A percentile compares a stretch with the other conserved stretches of the same genome.
These are phyloP conservation scores for Suillus luteus DNA, from an alignment of 768 basidiomycete species.

Conservation along the genomic window DNA sequence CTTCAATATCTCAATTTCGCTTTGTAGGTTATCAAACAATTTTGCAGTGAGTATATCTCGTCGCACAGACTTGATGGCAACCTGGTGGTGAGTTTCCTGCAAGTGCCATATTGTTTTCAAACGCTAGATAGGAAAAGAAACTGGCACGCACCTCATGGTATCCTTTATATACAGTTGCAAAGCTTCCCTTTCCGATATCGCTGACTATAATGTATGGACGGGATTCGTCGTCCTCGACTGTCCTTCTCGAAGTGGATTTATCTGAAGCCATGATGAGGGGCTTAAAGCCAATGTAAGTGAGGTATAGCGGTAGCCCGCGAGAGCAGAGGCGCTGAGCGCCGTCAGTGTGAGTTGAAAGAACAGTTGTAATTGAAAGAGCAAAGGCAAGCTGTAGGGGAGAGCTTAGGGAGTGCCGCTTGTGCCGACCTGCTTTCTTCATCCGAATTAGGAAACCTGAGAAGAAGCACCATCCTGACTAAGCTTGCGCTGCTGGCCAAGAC, in stretches of 20 bases:
- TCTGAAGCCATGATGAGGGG: slow-evolving; percentile 28
- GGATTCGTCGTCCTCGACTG: slow-evolving; percentile 66
- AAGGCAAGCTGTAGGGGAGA: slow-evolving; percentile 6
- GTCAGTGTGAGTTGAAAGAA: background rate
- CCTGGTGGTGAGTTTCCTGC: slow-evolving; percentile 74
- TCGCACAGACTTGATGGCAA: slow-evolving; percentile 95
- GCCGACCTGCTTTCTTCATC: background rate
- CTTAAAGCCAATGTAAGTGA: background rate
- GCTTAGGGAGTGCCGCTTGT: slow-evolving; percentile 3
- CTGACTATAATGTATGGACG: slow-evolving; percentile 75
- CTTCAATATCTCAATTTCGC: slow-evolving; percentile 97
- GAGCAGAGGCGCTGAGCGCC: slow-evolving; percentile 9
- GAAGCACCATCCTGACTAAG: slow-evolving; percentile 7
- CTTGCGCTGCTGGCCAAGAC: background rate
- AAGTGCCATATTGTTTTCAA: slow-evolving; percentile 6
- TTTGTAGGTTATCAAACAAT: slow-evolving; percentile 96
- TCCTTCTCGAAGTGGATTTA: slow-evolving; percentile 27
- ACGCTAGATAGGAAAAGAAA: background rate
- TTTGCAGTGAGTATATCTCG: slow-evolving; percentile 86
- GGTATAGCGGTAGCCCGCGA: slow-evolving; percentile 9
- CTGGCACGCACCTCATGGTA: slow-evolving; percentile 75
- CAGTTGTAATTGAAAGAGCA: background rate
- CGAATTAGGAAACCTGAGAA: slow-evolving; percentile 10
- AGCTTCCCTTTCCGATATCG: slow-evolving; percentile 88
- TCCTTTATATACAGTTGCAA: slow-evolving; percentile 94